A percentile compares a stretch with the other conserved stretches of the same genome.
Evolutionary conservation across 306 rosid genomes (phyloP).

Genomic region (Corylus heterophylla): DNA sequence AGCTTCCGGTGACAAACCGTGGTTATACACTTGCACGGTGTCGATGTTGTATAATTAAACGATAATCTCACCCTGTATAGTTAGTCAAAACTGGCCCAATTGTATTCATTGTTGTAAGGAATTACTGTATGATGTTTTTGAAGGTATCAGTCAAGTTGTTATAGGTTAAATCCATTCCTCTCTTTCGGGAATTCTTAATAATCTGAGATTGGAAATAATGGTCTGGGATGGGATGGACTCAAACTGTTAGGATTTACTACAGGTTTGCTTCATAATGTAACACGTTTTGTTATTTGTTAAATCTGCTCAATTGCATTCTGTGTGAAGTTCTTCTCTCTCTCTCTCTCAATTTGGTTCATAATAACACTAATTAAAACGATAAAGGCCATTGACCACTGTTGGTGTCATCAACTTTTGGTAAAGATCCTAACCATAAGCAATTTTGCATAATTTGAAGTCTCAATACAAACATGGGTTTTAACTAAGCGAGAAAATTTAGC

Average conservation of each 20-base stretch:
- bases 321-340: too few species aligned
- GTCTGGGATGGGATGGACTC: not conserved
- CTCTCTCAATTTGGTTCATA: too few species aligned
- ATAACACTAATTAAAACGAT: too few species aligned
- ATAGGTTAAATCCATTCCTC: not conserved
- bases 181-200: not conserved
- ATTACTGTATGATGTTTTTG: not conserved
- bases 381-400: too few species aligned
- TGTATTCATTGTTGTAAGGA: slow-evolving; percentile 6
- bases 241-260: not conserved
- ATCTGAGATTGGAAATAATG: not conserved
- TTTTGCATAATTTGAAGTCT: too few species aligned
- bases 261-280: not conserved
- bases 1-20: not conserved
- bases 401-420: too few species aligned
- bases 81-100: slow-evolving; percentile 13
- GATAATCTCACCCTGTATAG: slow-evolving; percentile 20
- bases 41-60: slow-evolving; percentile 16
- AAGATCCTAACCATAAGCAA: too few species aligned
- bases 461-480: too few species aligned
- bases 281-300: not conserved
- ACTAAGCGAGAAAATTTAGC: too few species aligned
- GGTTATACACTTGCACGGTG: not conserved
- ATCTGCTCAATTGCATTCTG: not conserved
- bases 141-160: not conserved